These are phyloP conservation scores for Lachancea nothofagi DNA, from an alignment of 805 yeast species.

Conservation along the genomic window DNA sequence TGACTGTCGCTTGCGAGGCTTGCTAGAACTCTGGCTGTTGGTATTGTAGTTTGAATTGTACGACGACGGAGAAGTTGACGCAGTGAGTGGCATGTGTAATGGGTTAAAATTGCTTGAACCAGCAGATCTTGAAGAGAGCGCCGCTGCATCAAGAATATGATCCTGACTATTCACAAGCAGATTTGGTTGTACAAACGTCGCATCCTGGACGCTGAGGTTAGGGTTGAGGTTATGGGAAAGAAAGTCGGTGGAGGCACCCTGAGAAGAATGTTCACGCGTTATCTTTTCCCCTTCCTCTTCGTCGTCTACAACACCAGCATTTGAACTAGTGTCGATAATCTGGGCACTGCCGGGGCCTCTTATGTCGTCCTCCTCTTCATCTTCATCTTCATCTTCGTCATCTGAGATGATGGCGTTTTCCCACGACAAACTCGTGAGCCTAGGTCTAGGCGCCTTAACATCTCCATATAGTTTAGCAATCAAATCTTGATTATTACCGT, in stretches of 20 bases:
- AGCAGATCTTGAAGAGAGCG: not conserved
- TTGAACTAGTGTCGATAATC: no score
- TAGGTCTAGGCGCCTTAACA: constrained; percentile 7
- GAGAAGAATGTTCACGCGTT: not conserved
- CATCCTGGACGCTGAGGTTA: not conserved
- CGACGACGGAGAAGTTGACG: constrained; percentile 7
- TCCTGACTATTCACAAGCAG: not conserved
- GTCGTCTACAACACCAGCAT: no score
- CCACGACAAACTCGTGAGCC: constrained; percentile 10
- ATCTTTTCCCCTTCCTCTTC: not conserved
- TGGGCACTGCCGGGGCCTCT: no score
- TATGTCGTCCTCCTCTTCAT: constrained; percentile 3
- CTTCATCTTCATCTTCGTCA: constrained; percentile 13
- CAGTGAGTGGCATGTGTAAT: not conserved
- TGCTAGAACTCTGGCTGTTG: not conserved
- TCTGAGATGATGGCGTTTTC: constrained; percentile 15
- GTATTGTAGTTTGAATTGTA: constrained; percentile 1
- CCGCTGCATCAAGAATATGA: constrained; percentile 1
- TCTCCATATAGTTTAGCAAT: constrained; percentile 21
- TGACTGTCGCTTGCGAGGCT: constrained; percentile 7
- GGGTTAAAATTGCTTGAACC: constrained; percentile 1
- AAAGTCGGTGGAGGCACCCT: not conserved
- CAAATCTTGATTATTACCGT: constrained; percentile 19
- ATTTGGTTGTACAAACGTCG: constrained; percentile 6
- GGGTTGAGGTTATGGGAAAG: constrained; percentile 1